Percentiles rank a stretch among this genome's conserved stretches.
Conservation (phyloP, 495 filamentous ascomycete species). For the Podospora anserina region DNA sequence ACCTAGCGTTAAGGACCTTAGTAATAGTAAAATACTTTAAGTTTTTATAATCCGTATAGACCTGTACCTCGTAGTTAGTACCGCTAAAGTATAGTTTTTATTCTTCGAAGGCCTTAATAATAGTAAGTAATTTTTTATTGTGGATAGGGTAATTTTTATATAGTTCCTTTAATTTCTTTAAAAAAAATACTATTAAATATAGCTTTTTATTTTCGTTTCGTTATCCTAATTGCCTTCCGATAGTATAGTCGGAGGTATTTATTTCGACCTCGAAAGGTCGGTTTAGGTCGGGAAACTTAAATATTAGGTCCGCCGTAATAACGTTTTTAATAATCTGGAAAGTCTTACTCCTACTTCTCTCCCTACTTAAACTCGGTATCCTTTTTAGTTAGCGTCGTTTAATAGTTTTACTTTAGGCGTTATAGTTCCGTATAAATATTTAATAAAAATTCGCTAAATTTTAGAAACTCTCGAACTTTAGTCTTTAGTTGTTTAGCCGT, state of each 20-base stretch:
- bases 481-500: neutral
- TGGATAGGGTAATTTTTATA: no score
- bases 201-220: neutral
- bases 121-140: no score
- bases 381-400: neutral
- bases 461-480: neutral
- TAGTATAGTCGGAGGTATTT: neutral
- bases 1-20: no score
- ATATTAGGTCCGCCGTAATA: neutral
- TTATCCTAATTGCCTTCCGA: neutral
- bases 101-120: neutral
- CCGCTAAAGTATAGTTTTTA: slow-evolving; percentile 4
- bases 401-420: neutral
- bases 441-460: slow-evolving; percentile 4
- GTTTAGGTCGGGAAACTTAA: neutral
- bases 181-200: neutral
- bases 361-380: neutral
- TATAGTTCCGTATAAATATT: neutral
- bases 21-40: no score
- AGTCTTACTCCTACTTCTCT: neutral
- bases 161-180: no score
- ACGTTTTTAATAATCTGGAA: slow-evolving; percentile 3
- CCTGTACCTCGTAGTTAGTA: neutral
- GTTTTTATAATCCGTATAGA: neutral
- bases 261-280: neutral